Percentiles rank a stretch among this genome's conserved stretches.
Conservation (phyloP, 2,329 filamentous ascomycete species). For the Penicillium sp. region DNA sequence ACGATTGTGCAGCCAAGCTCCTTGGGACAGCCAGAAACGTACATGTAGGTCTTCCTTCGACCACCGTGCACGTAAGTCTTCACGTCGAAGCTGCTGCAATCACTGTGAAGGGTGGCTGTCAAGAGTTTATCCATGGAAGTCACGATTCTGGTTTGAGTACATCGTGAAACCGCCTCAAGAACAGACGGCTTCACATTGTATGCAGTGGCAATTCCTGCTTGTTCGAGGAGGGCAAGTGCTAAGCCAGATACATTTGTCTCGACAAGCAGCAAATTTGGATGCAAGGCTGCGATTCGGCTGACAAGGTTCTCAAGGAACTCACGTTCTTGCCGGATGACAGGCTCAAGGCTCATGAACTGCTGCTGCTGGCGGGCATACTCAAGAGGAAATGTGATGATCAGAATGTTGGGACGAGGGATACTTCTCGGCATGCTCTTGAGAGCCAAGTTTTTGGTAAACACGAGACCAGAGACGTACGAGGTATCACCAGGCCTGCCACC, state of each 20-base stretch:
- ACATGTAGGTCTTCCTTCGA: slow-evolving; percentile 92
- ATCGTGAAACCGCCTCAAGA: slow-evolving; percentile 90
- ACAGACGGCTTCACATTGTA: slow-evolving; percentile 98
- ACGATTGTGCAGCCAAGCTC: slow-evolving; percentile 95
- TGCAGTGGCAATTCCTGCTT: slow-evolving; percentile 88
- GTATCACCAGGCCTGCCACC: slow-evolving; percentile 90
- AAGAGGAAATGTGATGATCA: slow-evolving; percentile 92
- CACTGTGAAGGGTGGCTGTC: slow-evolving; percentile 74
- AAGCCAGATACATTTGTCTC: slow-evolving; percentile 92
- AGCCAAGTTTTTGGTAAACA: slow-evolving; percentile 96
- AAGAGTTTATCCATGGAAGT: slow-evolving; percentile 94
- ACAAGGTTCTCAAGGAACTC: slow-evolving; percentile 93
- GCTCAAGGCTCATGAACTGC: slow-evolving; percentile 97
- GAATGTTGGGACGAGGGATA: slow-evolving; percentile 81
- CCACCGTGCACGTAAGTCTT: slow-evolving; percentile 90
- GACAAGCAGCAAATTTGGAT: slow-evolving; percentile 85
- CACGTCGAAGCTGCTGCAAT: slow-evolving; percentile 87
- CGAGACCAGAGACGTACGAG: slow-evolving; percentile 93
- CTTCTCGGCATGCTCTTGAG: slow-evolving; percentile 94
- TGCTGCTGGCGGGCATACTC: slow-evolving; percentile 93
- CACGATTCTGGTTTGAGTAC: slow-evolving; percentile 88
- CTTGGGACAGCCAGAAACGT: slow-evolving; percentile 85
- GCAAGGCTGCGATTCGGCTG: slow-evolving; percentile 83
- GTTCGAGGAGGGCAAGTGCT: slow-evolving; percentile 84
- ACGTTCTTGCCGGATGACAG: slow-evolving; percentile 93